phyloP scores from a whole-genome alignment of 192 early-diverging fungal genomes.

The Linnemannia zychae region DNA sequence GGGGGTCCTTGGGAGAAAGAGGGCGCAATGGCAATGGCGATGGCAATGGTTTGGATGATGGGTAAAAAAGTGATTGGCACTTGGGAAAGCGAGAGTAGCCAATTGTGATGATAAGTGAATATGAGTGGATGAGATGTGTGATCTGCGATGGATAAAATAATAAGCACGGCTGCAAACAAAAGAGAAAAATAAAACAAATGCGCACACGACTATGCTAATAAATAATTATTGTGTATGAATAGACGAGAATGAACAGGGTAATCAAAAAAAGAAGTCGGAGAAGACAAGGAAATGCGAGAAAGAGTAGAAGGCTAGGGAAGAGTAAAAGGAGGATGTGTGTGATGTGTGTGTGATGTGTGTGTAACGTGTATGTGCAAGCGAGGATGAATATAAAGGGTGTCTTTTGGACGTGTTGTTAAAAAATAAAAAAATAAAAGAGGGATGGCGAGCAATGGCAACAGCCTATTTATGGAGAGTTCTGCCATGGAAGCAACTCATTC shows the following conservation, averaged over 20 bases:
- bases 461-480: not conserved
- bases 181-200: no score
- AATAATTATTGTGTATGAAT: not conserved
- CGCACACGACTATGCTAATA: no score
- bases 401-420: not conserved
- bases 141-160: conserved; percentile 3
- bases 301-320: not conserved
- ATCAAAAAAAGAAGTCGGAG: not conserved
- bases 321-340: not conserved
- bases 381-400: not conserved
- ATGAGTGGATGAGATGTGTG: not conserved
- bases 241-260: not conserved
- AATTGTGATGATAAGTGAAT: not conserved
- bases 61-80: no score
- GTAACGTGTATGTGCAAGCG: not conserved
- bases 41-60: no score
- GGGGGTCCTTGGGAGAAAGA: not conserved
- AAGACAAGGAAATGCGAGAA: conserved; percentile 8
- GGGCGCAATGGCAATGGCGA: not conserved
- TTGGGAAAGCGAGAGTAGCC: no score
- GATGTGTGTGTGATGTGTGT: not conserved
- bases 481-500: not conserved
- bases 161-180: not conserved
- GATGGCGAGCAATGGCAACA: not conserved
- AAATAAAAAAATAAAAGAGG: not conserved